Base-by-base conservation (phyloP, 1,139 yeast genomes). In the Hansenula anomala region DNA sequence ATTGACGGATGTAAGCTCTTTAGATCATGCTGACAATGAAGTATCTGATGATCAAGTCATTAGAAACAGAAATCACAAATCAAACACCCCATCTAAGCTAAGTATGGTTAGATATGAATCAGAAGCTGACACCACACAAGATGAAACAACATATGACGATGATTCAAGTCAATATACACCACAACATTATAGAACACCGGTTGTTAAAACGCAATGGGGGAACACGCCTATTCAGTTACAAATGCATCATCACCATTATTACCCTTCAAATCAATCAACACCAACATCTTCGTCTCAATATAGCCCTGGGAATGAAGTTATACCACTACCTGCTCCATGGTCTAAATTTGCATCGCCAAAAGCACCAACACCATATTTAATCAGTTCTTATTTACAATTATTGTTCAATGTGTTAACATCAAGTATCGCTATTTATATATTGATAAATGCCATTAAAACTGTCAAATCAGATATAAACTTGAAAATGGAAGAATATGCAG, bases 341-440 rank as follows among this genome's bases (percentile, higher is more conserved):
- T 48, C 58, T 1, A 45, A 42, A 25, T 16, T 30, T 14, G 52
- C 54, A 8, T 39, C 46, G 20, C 55, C 56, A 18, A 51, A 48
- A 35, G 52, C 58, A 7, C 55, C 58, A 36, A 57, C 67, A 1
- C 78, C 82, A 1, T 78, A 78, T 49, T 48, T 75, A 18, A 53
- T 78, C 7, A 69, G 80, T n/a, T 75, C 83, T 6, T 80, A 79
- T 45, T 54, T 81, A 16, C 87, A 80, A 49, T 49, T 79, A 6
- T 30, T 67, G 0, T 56, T 77, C 45, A 80, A 80, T 46, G 54
- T 69, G 3, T 44, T 67, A 1, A 70, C 77, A 1, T 63, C 75
- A 8, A 46, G 64, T 1, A 69, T 71, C 37, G 66, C 68, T 1
- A 49, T 73, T 3, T 71, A 68, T 44, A 42, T 79, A 13, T 52